Evolutionary conservation across 805 yeast genomes (phyloP), one percentile per base, ranked within the genome.

Genomic region (Babjeviella inositovora): DNA sequence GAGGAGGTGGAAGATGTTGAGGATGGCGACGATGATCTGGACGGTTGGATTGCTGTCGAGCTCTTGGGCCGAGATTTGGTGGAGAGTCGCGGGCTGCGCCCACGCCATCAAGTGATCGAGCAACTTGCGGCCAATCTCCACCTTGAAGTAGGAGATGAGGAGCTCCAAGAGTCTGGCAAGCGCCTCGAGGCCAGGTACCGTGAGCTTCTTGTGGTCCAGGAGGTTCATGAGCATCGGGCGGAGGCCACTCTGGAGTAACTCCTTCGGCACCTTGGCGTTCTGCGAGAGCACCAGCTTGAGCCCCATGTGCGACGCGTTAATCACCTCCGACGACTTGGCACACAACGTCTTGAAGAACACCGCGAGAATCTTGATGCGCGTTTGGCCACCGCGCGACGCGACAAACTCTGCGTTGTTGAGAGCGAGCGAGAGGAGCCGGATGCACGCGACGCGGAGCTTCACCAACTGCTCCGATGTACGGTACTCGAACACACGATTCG

Each of bases 151-250:
- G 4, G 92, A 81, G 17, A 87, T 84, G 33, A 90, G 54, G 12
- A 92, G 54, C 39, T 87, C 95, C 19, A 90, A 56, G 15, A 90
- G 56, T 20, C 92, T 57, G 0, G 96, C 92, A 12, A 90, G 55
- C 0, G 97, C 95, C 39, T 87, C 94, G 11, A 90, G 54, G 2
- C 96, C 95, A 2, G 81, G 64, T 2, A 81, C 90, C 0, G 94
- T 80, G 23, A 90, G 53, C 27, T 87, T 75, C 45, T 82, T 82
- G 45, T 84, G 93, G 38, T 90, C 98, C 0, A 96, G 81, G 15
- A 90, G 54, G 35, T 87, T 87, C 85, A 87, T 80, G 31, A 90
- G 51, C 77, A 90, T 84, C 2, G 99, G 99, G 30, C 93, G 68
- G 24, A 90, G 56, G 0, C 98, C 97, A 42, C 75, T 82, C 45